Evolutionary conservation across 1,284 basidiomycete genomes (phyloP), one percentile per base, ranked within the genome.

Genomic region (Neolentinus lepideus): DNA sequence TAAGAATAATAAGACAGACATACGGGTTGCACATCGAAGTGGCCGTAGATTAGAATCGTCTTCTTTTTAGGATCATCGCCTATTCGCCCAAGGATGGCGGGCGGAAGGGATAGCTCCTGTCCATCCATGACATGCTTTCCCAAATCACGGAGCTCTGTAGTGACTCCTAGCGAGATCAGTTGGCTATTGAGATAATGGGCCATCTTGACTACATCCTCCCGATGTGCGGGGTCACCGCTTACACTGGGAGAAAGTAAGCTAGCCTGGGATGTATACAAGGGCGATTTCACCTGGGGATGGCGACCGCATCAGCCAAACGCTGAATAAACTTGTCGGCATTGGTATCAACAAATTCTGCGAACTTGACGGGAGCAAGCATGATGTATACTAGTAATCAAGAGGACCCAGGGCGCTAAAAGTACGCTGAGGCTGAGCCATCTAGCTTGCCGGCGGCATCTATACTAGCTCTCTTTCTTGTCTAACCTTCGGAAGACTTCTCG

Each of bases 21-120:
- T 59, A 89, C 88, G 6, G 90, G 90, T 63, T 92, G 90, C 12
- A 92, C 89, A 66, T 92, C 90, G 66, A 90, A 94, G 68, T 94
- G 92, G 1, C 94, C 94, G 67, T 98, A 98, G 50, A 97, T 76
- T 22, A 97, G 80, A 54, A 98, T 84, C 0, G 93, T 98, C 81
- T 91, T 95, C 83, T 95, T 95, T 63, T 75, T 81, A 16, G 83
- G 81, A 71, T 96, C 92, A 54, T 86, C 78, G 12, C 94, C 94
- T 59, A 98, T 79, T 57, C 82, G 78, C 10, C 91, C 95, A 45
- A 98, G 80, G 65, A 99, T 83, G 6, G 87, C 92, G 8, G 94
- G 94, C 0, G 96, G 96, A 2, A 99, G 80, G 48, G 82, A 78
- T 38, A 95, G 76, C 61, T 84, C 78, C 63, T 92, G 75, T 1